Evolutionary conservation across 768 basidiomycete species (phyloP).

Genomic region (Rhodosporidiobolus odoratus): DNA sequence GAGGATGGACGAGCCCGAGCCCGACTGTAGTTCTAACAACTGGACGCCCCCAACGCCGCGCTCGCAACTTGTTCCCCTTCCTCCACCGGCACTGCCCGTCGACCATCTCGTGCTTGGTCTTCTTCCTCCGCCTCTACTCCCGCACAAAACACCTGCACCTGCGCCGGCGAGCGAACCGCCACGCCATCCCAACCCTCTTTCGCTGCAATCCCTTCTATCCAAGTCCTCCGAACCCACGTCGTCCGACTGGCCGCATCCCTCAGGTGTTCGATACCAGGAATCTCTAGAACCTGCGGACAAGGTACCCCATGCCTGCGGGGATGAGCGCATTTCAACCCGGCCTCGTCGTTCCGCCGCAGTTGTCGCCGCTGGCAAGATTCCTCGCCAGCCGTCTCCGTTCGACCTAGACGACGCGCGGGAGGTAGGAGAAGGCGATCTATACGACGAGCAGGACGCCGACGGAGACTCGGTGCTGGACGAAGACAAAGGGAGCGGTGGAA

Average conservation of each 20-base stretch:
- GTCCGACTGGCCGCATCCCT: too few species aligned
- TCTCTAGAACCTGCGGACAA: background rate
- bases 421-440: background rate
- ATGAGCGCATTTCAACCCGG: background rate
- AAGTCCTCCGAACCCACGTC: too few species aligned
- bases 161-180: background rate
- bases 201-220: too few species aligned
- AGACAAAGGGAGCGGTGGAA: background rate
- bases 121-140: background rate
- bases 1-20: too few species aligned
- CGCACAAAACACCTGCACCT: background rate
- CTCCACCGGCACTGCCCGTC: slow-evolving; percentile 8
- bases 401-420: slow-evolving; percentile 10
- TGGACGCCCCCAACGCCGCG: slow-evolving; percentile 31
- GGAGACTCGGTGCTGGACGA: background rate
- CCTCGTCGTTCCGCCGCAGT: slow-evolving; percentile 25
- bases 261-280: background rate
- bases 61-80: slow-evolving; percentile 11
- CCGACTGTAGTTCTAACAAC: too few species aligned
- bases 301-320: background rate
- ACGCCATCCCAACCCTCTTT: background rate
- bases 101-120: slow-evolving; percentile 30
- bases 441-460: background rate
- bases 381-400: slow-evolving; percentile 18
- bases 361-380: slow-evolving; percentile 16